Percentiles rank a stretch among this genome's conserved stretches.
Evolutionary conservation across 2,329 filamentous ascomycete species (phyloP).

Genomic region (Dendrostoma leiphaemia): DNA sequence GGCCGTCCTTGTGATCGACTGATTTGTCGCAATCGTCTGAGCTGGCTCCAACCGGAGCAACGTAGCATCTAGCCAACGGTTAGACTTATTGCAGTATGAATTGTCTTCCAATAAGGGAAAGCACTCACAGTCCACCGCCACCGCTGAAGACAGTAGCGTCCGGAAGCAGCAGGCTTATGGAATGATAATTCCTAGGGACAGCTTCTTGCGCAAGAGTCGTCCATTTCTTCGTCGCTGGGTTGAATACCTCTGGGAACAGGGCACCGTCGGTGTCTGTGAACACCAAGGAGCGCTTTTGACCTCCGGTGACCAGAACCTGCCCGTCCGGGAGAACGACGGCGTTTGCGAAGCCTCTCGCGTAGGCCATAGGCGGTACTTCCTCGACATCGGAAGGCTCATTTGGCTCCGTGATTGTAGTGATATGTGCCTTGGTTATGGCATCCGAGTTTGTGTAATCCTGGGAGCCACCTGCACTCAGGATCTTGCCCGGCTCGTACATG

Average conservation of each 20-base stretch:
- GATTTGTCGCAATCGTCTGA: constrained; percentile 28
- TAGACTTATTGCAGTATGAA: neutral
- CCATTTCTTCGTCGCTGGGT: constrained; percentile 40
- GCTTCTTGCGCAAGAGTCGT: constrained; percentile 33
- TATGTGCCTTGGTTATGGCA: constrained; percentile 41
- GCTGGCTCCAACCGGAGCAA: neutral
- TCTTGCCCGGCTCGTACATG: constrained; percentile 56
- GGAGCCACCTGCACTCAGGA: constrained; percentile 48
- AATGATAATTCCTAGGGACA: constrained; percentile 49
- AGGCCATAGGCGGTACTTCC: constrained; percentile 24
- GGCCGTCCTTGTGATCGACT: constrained; percentile 51
- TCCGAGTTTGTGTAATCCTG: constrained; percentile 37
- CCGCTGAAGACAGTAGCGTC: constrained; percentile 50
- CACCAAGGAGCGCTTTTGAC: constrained; percentile 38
- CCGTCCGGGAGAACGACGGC: constrained; percentile 48
- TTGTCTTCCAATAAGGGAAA: neutral
- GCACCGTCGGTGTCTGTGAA: constrained; percentile 44
- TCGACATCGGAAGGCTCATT: constrained; percentile 24
- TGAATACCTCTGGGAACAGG: constrained; percentile 44
- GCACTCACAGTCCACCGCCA: constrained; percentile 44
- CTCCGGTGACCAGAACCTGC: constrained; percentile 45
- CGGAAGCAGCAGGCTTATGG: constrained; percentile 44
- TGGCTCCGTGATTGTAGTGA: constrained; percentile 45
- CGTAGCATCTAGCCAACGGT: constrained; percentile 31
- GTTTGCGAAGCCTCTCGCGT: constrained; percentile 42